phyloP scores from a whole-genome alignment of 768 basidiomycete genomes.

The Dioszegia aurantiaca region DNA sequence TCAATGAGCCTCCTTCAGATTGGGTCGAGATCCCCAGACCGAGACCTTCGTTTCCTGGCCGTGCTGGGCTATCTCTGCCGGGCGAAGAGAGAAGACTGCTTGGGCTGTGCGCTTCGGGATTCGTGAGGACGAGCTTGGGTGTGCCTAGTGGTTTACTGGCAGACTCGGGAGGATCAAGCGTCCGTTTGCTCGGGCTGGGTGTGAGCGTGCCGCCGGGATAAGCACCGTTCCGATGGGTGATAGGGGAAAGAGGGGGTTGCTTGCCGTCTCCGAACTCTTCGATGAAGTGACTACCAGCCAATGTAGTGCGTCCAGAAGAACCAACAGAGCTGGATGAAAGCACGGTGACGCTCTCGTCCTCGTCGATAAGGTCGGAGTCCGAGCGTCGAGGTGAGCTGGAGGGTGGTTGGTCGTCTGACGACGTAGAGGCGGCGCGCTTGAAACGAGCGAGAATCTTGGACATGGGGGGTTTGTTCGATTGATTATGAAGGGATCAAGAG shows the following conservation, averaged over 20 bases:
- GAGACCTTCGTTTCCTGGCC: background rate
- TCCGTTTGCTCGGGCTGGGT: slow-evolving; percentile 12
- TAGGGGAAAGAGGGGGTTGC: slow-evolving; percentile 4
- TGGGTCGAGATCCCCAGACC: slow-evolving; percentile 19
- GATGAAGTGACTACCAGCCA: slow-evolving; percentile 22
- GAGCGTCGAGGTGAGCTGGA: slow-evolving; percentile 6
- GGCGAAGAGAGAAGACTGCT: slow-evolving; percentile 32
- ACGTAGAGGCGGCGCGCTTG: slow-evolving; percentile 36
- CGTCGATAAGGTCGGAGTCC: background rate
- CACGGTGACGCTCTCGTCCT: slow-evolving; percentile 14
- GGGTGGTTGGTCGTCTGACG: slow-evolving; percentile 16
- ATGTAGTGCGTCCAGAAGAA: slow-evolving; percentile 2
- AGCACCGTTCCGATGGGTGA: background rate
- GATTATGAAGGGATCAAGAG: background rate
- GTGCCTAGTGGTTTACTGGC: slow-evolving; percentile 24
- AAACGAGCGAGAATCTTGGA: slow-evolving; percentile 39
- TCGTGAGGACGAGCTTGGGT: slow-evolving; percentile 37
- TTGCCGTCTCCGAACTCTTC: slow-evolving; percentile 20
- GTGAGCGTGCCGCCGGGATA: background rate
- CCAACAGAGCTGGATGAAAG: slow-evolving; percentile 8
- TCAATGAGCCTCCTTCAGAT: background rate
- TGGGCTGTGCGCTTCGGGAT: slow-evolving; percentile 40
- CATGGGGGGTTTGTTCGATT: slow-evolving; percentile 18
- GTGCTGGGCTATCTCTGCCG: slow-evolving; percentile 13
- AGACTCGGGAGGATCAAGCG: slow-evolving; percentile 3